Evolutionary conservation across 768 basidiomycete genomes (phyloP), one percentile per base, ranked within the genome.

Genomic region (Mrakia hoshinonis): DNA sequence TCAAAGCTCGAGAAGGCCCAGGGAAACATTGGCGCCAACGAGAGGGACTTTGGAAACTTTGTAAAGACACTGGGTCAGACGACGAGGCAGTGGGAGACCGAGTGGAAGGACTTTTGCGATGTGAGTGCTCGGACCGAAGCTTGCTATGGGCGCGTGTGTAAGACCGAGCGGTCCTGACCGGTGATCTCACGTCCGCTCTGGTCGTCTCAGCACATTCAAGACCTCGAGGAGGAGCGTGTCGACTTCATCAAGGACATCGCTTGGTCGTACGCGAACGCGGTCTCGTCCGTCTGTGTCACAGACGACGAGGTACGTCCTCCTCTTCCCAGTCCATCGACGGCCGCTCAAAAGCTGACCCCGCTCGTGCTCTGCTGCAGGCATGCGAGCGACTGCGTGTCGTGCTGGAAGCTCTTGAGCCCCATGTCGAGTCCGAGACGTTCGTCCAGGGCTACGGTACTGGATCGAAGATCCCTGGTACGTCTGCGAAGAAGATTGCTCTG

Each of bases 91-190:
- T 98, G 95, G 96, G 93, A 96, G 77, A 83, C 84, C 73, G 89
- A 91, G 72, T 99, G 96, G 96, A 94, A 91, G 80, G 82, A 82
- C 3, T 98, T 96, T 80, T 94, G 92, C 77, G 96, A 99, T 79
- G 58, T 81, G 81, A 67, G 76, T 80, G 74, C 48, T 0, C 13
- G 22, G n/a, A 12, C 29, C 4, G 29, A 9, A 54, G 68, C 62
- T 74, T 69, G 75, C 4, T 2, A 10, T 0, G 46, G 2, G 67
- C 22, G 24, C 12, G 49, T 2, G 43, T 34, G 61, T 5, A 38
- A 12, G 60, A 11, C 3, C n/a, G 39, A 43, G n/a, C 29, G n/a
- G 9, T 24, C 22, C 24, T 68, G 26, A 36, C 36, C 43, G 6
- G 15, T 29, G n/a, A 43, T 18, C 22, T 51, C 9, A 70, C 3